Evolutionary conservation across 768 basidiomycete genomes (phyloP), one percentile per base, ranked within the genome.

Genomic region (Lenzites betulinus): DNA sequence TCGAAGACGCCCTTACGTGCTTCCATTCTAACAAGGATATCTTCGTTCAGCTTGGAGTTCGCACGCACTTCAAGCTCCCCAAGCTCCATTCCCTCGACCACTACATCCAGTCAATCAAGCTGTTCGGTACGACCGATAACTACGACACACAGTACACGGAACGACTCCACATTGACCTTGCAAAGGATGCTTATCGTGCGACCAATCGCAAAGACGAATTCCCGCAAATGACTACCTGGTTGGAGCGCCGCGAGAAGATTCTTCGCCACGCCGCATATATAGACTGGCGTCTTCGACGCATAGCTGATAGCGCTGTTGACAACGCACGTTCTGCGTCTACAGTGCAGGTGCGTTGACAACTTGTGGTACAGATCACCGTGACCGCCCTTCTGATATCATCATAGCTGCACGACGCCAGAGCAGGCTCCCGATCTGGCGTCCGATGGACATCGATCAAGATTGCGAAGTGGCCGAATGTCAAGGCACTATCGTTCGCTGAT

Each of bases 21-120:
- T 70, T 72, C 44, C 79, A 82, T 58, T 47, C 58, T 54, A 68
- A 76, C 63, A 80, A 79, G 54, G 53, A 54, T 9, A 67, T 77
- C 1, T 79, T 81, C 59, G 46, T 77, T 18, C 66, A 71, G 18
- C 64, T 76, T 15, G 58, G 52, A 20, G 43, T 47, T 7, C 60
- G 57, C 1, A 4, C 18, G 11, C 47, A 58, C 23, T 65, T 66
- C 61, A 56, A 59, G 11, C 7, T 66, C 5, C 64, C 62, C 12
- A 66, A 66, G 41, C 36, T 66, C 2, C 64, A 66, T 26, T 46
- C 51, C 0, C 48, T 63, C 2, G 53, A 57, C 7, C 54, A 56
- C 44, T 67, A 67, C 15, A 12, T 47, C 3, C 16, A 18, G 6
- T 44, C 30, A 3, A 67, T 67, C 48, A 6, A 43, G 9, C 28